Percentiles rank a stretch among this genome's conserved stretches.
Evolutionary conservation across 2,329 filamentous ascomycete species (phyloP).

Genomic region (Polychaeton citri): DNA sequence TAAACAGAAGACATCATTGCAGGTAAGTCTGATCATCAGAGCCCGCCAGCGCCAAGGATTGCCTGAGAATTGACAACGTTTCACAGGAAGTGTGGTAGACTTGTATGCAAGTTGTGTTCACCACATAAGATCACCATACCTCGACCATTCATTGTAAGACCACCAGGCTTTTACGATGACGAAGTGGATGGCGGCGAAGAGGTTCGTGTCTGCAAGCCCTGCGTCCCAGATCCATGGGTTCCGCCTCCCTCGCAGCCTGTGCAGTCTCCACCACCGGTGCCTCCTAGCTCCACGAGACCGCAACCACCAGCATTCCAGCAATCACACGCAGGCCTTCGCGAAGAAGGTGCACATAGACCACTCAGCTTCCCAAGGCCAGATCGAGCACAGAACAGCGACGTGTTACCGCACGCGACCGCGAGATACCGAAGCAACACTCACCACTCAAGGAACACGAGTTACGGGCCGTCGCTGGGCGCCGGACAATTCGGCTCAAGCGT

Average conservation of each 20-base stretch:
- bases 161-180: conserved; percentile 33
- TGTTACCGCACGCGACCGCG: conserved; percentile 1
- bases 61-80: conserved; percentile 1
- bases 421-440: neutral
- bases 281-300: neutral
- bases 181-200: conserved; percentile 49
- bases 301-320: conserved; percentile 1
- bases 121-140: conserved; percentile 93
- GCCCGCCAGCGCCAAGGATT: too few species aligned
- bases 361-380: neutral
- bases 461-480: neutral
- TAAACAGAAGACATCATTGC: conserved; percentile 87
- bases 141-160: conserved; percentile 79
- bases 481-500: neutral
- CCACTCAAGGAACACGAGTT: neutral
- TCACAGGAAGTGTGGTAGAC: conserved; percentile 64
- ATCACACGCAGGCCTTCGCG: neutral
- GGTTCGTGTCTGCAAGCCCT: conserved; percentile 59
- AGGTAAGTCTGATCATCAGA: conserved; percentile 48
- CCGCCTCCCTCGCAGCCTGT: conserved; percentile 7
- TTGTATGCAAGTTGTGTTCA: conserved; percentile 81
- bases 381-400: neutral
- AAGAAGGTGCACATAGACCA: neutral
- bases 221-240: conserved; percentile 48
- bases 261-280: neutral